Conservation (phyloP, 345 rosid genomes). For the Linum trigynum region DNA sequence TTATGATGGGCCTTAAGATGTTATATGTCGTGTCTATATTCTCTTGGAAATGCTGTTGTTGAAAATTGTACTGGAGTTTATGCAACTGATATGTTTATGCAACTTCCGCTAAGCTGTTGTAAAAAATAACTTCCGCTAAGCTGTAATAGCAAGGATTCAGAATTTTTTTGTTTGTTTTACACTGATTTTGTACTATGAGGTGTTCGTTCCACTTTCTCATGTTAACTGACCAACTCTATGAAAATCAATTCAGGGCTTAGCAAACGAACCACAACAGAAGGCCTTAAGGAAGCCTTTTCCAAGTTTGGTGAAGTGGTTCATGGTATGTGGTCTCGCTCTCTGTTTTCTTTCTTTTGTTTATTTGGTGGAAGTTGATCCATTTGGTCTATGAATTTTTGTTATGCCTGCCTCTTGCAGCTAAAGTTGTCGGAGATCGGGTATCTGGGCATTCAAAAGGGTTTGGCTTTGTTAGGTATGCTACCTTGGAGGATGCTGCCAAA, state of each 20-base stretch:
- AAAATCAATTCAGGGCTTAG: constrained; percentile 57
- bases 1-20: too few species aligned
- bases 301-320: constrained; percentile 72
- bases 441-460: constrained; percentile 89
- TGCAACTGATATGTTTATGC: too few species aligned
- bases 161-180: too few species aligned
- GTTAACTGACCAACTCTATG: neutral
- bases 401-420: constrained; percentile 35
- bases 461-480: constrained; percentile 78
- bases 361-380: neutral
- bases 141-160: too few species aligned
- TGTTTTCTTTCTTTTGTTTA: neutral
- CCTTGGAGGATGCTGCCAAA: constrained; percentile 70
- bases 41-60: too few species aligned
- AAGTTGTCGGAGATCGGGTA: constrained; percentile 65
- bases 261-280: constrained; percentile 67
- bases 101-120: too few species aligned
- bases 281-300: constrained; percentile 56
- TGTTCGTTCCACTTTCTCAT: neutral
- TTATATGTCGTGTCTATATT: too few species aligned
- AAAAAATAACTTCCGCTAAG: too few species aligned
- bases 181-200: too few species aligned
- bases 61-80: too few species aligned
- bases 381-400: constrained; percentile 1
- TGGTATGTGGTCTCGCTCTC: constrained; percentile 33